Percentiles rank a stretch among this genome's conserved stretches.
Evolutionary conservation across 2,329 filamentous ascomycete species (phyloP).

Genomic region (Orbilia brochopaga): DNA sequence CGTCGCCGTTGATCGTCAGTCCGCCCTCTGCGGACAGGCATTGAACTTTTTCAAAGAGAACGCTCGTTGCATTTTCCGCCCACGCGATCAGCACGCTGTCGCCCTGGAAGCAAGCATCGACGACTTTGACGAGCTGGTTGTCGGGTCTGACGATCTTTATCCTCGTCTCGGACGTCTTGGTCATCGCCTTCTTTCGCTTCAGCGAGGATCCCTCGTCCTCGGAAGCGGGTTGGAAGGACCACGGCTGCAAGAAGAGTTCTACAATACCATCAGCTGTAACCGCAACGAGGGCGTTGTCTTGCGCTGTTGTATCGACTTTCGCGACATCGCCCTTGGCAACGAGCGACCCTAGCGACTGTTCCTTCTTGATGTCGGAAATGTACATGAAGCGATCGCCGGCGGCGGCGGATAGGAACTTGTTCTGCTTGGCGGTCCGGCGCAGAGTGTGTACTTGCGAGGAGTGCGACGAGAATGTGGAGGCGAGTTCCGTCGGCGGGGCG

Average conservation of each 20-base stretch:
- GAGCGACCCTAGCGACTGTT: constrained; percentile 61
- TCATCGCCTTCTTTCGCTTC: constrained; percentile 59
- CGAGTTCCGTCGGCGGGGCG: constrained; percentile 57
- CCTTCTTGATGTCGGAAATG: constrained; percentile 60
- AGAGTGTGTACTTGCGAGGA: constrained; percentile 62
- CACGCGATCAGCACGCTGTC: constrained; percentile 61
- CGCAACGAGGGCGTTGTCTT: constrained; percentile 60
- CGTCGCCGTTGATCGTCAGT: constrained; percentile 60
- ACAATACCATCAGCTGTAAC: constrained; percentile 62
- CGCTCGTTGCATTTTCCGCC: constrained; percentile 62
- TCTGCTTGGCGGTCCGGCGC: constrained; percentile 57
- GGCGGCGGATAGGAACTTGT: constrained; percentile 61
- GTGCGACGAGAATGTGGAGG: constrained; percentile 61
- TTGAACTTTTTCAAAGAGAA: constrained; percentile 62
- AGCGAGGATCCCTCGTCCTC: constrained; percentile 38
- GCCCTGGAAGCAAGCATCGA: constrained; percentile 60
- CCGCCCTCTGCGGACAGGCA: constrained; percentile 61
- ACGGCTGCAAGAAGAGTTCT: constrained; percentile 63
- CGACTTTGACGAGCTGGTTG: constrained; percentile 59
- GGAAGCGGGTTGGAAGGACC: constrained; percentile 58
- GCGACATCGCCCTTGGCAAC: constrained; percentile 61
- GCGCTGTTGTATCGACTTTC: constrained; percentile 46
- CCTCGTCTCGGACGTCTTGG: constrained; percentile 60
- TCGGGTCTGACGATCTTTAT: constrained; percentile 61
- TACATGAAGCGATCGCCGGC: constrained; percentile 63